Percentiles rank a stretch among this genome's conserved stretches.
Conservation (phyloP, 2,329 filamentous ascomycete genomes). For the Zasmidium cellare region DNA sequence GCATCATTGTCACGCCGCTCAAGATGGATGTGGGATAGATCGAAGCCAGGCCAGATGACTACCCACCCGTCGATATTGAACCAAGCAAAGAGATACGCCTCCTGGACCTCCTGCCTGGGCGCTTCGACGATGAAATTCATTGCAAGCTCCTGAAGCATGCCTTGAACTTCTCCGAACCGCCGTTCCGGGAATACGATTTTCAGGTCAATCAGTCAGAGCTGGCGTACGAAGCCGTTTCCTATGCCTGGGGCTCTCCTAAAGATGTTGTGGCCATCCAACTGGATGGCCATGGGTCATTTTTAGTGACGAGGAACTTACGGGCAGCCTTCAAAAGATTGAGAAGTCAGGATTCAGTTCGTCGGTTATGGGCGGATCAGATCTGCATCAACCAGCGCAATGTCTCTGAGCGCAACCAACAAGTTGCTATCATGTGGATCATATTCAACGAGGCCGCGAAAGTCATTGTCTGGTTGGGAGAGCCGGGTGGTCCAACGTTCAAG, state of each 20-base stretch:
- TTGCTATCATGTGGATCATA: conserved; percentile 38
- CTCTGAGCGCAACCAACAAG: conserved; percentile 37
- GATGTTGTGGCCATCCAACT: background rate
- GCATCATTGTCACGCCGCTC: too few species aligned
- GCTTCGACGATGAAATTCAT: background rate
- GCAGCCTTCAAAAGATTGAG: background rate
- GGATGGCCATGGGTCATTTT: background rate
- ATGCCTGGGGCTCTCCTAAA: background rate
- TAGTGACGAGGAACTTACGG: background rate
- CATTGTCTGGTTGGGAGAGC: conserved; percentile 16
- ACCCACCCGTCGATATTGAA: background rate
- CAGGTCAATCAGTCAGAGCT: too few species aligned
- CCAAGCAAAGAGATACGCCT: background rate
- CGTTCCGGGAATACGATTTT: too few species aligned
- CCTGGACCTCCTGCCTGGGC: background rate
- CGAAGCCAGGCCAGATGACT: too few species aligned
- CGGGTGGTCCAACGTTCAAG: background rate
- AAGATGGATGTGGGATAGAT: too few species aligned
- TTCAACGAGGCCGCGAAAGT: conserved; percentile 24
- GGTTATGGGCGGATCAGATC: conserved; percentile 40
- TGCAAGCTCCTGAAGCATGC: too few species aligned
- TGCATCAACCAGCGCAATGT: conserved; percentile 36
- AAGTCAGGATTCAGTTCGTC: background rate
- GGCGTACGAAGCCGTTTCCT: background rate
- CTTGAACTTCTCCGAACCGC: too few species aligned